Evolutionary conservation across 306 rosid species (phyloP).

Genomic region (Trifolium repens): DNA sequence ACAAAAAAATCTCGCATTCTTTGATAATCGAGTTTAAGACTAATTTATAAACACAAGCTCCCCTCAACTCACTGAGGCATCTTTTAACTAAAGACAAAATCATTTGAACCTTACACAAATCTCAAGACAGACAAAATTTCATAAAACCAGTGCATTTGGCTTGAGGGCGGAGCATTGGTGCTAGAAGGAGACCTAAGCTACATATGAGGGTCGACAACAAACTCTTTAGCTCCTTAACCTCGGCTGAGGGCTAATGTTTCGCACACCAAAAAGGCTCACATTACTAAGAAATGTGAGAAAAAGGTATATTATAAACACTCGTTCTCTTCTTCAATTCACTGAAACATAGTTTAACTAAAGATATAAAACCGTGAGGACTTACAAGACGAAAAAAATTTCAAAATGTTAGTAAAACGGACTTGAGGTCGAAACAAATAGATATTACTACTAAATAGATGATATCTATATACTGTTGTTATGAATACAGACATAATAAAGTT

Average conservation of each 20-base stretch:
- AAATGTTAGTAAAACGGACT: background rate
- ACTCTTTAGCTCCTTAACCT: background rate
- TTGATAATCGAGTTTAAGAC: background rate
- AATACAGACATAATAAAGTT: conserved; percentile 31
- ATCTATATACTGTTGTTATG: background rate
- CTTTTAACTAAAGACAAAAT: background rate
- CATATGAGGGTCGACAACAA: background rate
- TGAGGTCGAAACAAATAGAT: background rate
- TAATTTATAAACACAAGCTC: background rate
- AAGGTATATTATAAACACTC: too few species aligned
- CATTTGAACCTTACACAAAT: background rate
- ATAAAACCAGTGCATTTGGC: background rate
- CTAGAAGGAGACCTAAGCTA: background rate
- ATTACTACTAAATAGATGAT: background rate
- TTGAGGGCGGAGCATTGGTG: background rate
- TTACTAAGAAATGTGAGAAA: background rate
- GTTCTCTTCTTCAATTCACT: background rate
- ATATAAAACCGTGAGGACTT: background rate
- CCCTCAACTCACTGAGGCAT: background rate
- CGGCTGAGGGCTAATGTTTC: background rate
- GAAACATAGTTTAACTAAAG: background rate
- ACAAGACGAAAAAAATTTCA: background rate
- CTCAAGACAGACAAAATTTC: background rate
- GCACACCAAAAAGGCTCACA: background rate
- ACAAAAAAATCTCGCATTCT: background rate